Percentiles rank a stretch among this genome's conserved stretches.
Evolutionary conservation across 2,329 filamentous ascomycete species (phyloP).

Genomic region (Fusarium sublunatum): DNA sequence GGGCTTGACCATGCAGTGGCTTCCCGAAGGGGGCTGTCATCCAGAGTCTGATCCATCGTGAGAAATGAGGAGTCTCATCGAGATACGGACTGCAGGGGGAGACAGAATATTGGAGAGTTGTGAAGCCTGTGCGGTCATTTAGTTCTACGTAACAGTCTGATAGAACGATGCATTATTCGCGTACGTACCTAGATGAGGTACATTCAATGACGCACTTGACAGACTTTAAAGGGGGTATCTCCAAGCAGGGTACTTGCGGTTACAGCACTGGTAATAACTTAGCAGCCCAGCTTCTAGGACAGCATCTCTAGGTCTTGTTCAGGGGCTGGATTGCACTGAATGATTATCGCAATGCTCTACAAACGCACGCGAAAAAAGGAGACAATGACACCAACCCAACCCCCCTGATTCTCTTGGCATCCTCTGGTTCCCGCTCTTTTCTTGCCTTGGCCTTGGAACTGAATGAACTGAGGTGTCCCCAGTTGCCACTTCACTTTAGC

Average conservation of each 20-base stretch:
- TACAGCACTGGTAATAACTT: no score
- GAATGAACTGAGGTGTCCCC: not conserved
- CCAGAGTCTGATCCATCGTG: constrained; percentile 16
- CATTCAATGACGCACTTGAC: constrained; percentile 8
- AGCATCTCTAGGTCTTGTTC: no score
- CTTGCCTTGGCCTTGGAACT: not conserved
- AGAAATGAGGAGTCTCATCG: constrained; percentile 7
- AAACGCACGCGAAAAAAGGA: constrained; percentile 1
- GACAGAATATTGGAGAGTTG: not conserved
- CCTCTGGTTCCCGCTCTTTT: not conserved
- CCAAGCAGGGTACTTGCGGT: constrained; percentile 6
- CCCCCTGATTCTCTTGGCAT: constrained; percentile 33
- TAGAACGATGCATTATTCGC: no score
- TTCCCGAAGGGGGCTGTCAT: constrained; percentile 19
- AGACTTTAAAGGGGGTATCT: constrained; percentile 4
- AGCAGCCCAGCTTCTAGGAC: not conserved
- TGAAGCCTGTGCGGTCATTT: not conserved
- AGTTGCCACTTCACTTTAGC: constrained; percentile 18
- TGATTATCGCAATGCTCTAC: constrained; percentile 4
- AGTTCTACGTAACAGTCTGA: not conserved
- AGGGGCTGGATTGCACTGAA: not conserved
- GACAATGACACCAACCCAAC: not conserved
- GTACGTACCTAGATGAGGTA: no score
- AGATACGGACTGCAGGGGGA: constrained; percentile 32
- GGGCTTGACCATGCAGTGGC: constrained; percentile 29